Evolutionary conservation across 1,284 basidiomycete species (phyloP), one percentile per base, ranked within the genome.

Genomic region (Trametes pubescens): DNA sequence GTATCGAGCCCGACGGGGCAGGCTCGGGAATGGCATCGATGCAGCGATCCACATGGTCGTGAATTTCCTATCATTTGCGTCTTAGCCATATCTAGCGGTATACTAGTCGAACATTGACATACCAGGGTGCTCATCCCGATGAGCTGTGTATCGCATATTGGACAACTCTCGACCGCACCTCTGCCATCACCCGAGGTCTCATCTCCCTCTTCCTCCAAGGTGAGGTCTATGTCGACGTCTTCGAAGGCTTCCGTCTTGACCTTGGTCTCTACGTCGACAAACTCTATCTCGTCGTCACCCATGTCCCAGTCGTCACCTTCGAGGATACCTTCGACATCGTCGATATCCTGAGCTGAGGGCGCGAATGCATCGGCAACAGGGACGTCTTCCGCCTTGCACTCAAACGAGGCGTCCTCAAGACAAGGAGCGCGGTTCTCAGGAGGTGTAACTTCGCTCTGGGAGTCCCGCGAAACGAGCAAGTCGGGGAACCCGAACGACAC

Each of bases 271-370:
- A 62, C 66, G 38, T 78, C 73, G 35, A 72, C 67, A 26, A 70
- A 60, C 51, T 67, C 73, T 13, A 78, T 69, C 74, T 91, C 89
- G 66, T 91, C 89, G 67, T 92, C 89, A 7, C 83, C 86, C 69
- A 74, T 83, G 44, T 76, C 81, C 90, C 90, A 91, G 21, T 84
- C 83, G 29, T 79, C 76, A 35, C 75, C 77, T 21, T 67, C 68
- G 9, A 51, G 55, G 1, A 26, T 44, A 21, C 21, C 22, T 22
- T 65, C 61, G 10, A 43, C 47, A 21, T 29, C 44, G 16, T 7
- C 10, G 21, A 3, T 32, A 29, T 46, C 32, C 11, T 13, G 21
- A 13, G 38, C 34, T 16, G 16, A 16, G 8, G 37, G 9, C 11
- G 4, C 26, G 0, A n/a, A 8, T 2, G 11, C 8, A 2, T n/a